Evolutionary conservation across 306 rosid genomes (phyloP), one percentile per base, ranked within the genome.

Genomic region (Gastrolobium villosum): DNA sequence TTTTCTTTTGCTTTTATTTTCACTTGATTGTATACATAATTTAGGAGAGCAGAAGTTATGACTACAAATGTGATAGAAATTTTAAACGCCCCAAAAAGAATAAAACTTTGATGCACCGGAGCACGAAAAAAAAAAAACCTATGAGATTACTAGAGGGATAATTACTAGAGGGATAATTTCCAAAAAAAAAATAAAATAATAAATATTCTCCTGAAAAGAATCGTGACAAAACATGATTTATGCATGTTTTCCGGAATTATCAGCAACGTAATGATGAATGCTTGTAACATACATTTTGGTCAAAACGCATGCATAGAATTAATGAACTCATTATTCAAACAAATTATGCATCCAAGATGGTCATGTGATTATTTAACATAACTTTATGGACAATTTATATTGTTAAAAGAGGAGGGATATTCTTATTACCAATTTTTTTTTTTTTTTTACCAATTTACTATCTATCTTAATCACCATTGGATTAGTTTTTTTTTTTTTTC

Each of bases 231-330:
- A 36, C 39, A 62, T 62, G 79, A 62, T 36, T 62, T 36, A 13
- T 63, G 30, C 10, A 26, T 63, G 52, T 15, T 35, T 26, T 49
- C 54, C 35, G 63, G 46, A 32, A 62, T 63, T 10, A 72, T 63
- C 52, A 72, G 68, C 5, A 28, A 72, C 26, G 1, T 41, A 43
- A 44, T 64, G 43, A 64, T 72, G 55, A 11, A 72, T 37, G 50
- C 75, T 68, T 67, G 26, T 11, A 49, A 30, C 52, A 15, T 65
- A 65, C 63, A 55, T 26, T 50, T 63, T 36, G 1, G 10, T 43
- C 49, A 43, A 54, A 74, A 11, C 13, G 46, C 69, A 65, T 53
- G 70, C 71, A 35, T 39, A 1, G 34, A 62, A 50, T 5, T n/a
- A 39, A 32, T 36, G 26, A 37, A 32, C 56, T 66, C 34, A 48